Percentiles rank a stretch among this genome's conserved stretches.
These are phyloP conservation scores for Carex parvula DNA, from an alignment of 176 grass and related monocot genomes.

Conservation along the genomic window DNA sequence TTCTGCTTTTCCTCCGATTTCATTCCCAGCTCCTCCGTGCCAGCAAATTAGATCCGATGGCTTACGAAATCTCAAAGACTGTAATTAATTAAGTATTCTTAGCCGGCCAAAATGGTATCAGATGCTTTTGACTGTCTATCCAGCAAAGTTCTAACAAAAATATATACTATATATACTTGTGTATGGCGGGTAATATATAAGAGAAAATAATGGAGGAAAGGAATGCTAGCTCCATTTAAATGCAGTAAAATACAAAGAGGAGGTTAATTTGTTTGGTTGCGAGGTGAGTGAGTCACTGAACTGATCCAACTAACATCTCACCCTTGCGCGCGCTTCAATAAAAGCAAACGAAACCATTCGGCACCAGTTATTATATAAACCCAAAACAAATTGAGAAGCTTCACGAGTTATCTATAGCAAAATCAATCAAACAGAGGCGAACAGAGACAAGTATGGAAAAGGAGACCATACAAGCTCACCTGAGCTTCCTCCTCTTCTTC, in stretches of 20 bases:
- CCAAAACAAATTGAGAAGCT: neutral
- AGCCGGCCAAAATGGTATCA: too few relatives aligned
- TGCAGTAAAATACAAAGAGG: slow-evolving; percentile 18
- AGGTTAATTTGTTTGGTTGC: slow-evolving; percentile 25
- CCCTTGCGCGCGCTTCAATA: neutral
- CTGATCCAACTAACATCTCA: slow-evolving; percentile 4
- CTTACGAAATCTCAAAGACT: too few relatives aligned
- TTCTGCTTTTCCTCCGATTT: neutral
- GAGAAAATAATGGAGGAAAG: neutral
- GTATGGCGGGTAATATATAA: neutral
- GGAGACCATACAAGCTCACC: slow-evolving; percentile 18
- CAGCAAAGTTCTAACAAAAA: neutral
- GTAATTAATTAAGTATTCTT: too few relatives aligned
- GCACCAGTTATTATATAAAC: neutral
- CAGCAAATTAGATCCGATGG: too few relatives aligned
- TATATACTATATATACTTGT: neutral
- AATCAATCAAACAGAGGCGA: neutral
- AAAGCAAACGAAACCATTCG: neutral
- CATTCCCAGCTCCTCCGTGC: too few relatives aligned
- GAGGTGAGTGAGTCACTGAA: neutral
- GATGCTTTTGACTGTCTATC: neutral
- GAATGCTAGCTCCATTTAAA: neutral
- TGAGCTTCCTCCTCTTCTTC: slow-evolving; percentile 36
- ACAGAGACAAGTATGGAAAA: slow-evolving; percentile 20
- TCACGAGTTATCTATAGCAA: neutral